Conservation (phyloP, 257 asterid genomes). For the Hygrophila difformis region DNA sequence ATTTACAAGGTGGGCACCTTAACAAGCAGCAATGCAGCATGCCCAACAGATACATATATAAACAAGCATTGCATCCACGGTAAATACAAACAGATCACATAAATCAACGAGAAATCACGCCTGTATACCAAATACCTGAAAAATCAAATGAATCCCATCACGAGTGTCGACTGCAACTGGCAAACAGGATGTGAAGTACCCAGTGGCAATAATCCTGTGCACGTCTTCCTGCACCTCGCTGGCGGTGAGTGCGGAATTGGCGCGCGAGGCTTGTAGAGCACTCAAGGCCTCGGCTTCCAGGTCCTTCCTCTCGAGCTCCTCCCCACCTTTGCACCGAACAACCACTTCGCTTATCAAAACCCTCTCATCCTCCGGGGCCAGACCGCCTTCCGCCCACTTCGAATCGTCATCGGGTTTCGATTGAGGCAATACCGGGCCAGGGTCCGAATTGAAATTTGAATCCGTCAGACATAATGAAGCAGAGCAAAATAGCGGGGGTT, state of each 20-base stretch:
- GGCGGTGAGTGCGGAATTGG: conserved; percentile 80
- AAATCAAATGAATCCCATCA: conserved; percentile 85
- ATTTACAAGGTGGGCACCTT: too few species aligned
- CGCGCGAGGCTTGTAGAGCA: conserved; percentile 80
- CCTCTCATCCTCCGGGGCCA: conserved; percentile 66
- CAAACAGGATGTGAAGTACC: conserved; percentile 85
- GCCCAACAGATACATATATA: background rate
- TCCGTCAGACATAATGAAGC: conserved; percentile 50
- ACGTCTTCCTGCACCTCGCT: conserved; percentile 96
- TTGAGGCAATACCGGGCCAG: conserved; percentile 20
- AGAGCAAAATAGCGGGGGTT: conserved; percentile 53
- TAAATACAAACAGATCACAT: background rate
- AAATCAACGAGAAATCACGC: background rate
- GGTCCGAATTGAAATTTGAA: too few species aligned
- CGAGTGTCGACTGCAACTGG: conserved; percentile 95
- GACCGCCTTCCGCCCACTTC: conserved; percentile 14
- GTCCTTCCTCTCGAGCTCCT: conserved; percentile 87
- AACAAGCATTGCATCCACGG: background rate
- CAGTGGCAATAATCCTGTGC: conserved; percentile 81
- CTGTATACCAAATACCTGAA: conserved; percentile 47
- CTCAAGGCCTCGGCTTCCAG: conserved; percentile 75
- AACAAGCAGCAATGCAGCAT: too few species aligned
- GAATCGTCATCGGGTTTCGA: conserved; percentile 22
- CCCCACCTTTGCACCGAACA: conserved; percentile 89
- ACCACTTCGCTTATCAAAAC: conserved; percentile 84